Conservation (phyloP, 1,284 basidiomycete genomes). For the Sanghuangporus weigelae region DNA sequence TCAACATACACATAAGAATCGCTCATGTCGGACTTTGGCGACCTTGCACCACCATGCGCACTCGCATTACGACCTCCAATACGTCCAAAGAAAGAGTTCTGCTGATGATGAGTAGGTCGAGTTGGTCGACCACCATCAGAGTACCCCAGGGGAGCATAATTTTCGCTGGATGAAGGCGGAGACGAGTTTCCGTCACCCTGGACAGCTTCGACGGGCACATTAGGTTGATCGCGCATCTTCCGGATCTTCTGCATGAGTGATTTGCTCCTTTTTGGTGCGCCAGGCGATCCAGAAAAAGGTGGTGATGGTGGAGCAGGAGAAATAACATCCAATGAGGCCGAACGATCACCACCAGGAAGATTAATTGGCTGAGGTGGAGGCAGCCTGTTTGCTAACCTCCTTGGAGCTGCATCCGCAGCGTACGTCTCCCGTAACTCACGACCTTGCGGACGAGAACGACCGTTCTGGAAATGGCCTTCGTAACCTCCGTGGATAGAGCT, state of each 20-base stretch:
- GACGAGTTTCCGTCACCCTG: slow-evolving; percentile 38
- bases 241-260: slow-evolving; percentile 81
- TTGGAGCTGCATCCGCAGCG: slow-evolving; percentile 30
- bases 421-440: slow-evolving; percentile 43
- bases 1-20: slow-evolving; percentile 66
- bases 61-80: slow-evolving; percentile 29
- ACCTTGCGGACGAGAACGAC: slow-evolving; percentile 23
- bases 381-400: slow-evolving; percentile 40
- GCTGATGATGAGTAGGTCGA: slow-evolving; percentile 59
- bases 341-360: slow-evolving; percentile 39
- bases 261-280: slow-evolving; percentile 59
- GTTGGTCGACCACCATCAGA: slow-evolving; percentile 21
- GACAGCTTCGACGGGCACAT: slow-evolving; percentile 61
- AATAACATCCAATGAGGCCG: slow-evolving; percentile 28
- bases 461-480: slow-evolving; percentile 6
- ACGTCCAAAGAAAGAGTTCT: slow-evolving; percentile 73
- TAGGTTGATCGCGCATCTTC: slow-evolving; percentile 77
- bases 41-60: slow-evolving; percentile 23
- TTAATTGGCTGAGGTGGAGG: slow-evolving; percentile 81
- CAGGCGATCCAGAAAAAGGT: slow-evolving; percentile 28
- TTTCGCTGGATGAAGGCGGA: slow-evolving; percentile 43
- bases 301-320: slow-evolving; percentile 33
- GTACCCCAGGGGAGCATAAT: slow-evolving; percentile 20
- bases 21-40: slow-evolving; percentile 37
- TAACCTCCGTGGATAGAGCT: slow-evolving; percentile 56